A percentile compares a stretch with the other conserved stretches of the same genome.
Conservation (phyloP, 495 filamentous ascomycete species). For the Penicillium coffeae region DNA sequence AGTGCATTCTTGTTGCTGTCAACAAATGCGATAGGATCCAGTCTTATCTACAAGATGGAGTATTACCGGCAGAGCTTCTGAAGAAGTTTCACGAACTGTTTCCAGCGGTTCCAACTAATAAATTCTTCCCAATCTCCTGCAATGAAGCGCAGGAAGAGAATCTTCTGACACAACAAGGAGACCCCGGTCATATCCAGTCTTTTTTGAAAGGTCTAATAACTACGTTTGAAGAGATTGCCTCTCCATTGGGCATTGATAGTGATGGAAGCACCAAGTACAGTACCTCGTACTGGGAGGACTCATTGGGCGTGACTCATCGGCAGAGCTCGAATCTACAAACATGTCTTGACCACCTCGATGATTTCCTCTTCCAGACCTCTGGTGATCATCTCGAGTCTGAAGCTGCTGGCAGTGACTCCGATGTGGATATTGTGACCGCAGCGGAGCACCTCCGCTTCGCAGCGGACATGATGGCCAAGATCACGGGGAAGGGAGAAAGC, state of each 20-base stretch:
- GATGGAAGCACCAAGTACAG: slow-evolving; percentile 40
- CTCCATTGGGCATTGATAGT: slow-evolving; percentile 41
- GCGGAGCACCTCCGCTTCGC: slow-evolving; percentile 85
- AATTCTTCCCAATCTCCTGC: slow-evolving; percentile 70
- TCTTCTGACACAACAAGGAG: slow-evolving; percentile 15
- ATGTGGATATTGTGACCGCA: slow-evolving; percentile 83
- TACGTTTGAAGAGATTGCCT: slow-evolving; percentile 71
- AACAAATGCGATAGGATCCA: slow-evolving; percentile 75
- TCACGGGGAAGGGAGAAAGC: slow-evolving; percentile 80
- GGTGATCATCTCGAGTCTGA: slow-evolving; percentile 1
- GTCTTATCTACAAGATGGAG: slow-evolving; percentile 3
- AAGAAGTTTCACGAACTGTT: slow-evolving; percentile 27
- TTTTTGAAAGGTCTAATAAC: slow-evolving; percentile 64
- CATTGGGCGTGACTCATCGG: slow-evolving; percentile 84
- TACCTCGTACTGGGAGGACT: slow-evolving; percentile 68
- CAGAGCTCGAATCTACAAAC: slow-evolving; percentile 75
- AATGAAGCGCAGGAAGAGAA: slow-evolving; percentile 30
- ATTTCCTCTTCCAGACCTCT: slow-evolving; percentile 53
- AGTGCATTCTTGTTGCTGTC: slow-evolving; percentile 64
- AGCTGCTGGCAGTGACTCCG: slow-evolving; percentile 33
- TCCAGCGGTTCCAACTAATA: slow-evolving; percentile 33
- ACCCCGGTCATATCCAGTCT: slow-evolving; percentile 62
- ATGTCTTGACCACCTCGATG: slow-evolving; percentile 64
- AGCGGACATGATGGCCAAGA: slow-evolving; percentile 73
- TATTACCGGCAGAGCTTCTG: slow-evolving; percentile 15